Percentiles rank a stretch among this genome's conserved stretches.
Evolutionary conservation across 352 stramenopile genomes (phyloP).

Genomic region (Pythium scleroteichum): DNA sequence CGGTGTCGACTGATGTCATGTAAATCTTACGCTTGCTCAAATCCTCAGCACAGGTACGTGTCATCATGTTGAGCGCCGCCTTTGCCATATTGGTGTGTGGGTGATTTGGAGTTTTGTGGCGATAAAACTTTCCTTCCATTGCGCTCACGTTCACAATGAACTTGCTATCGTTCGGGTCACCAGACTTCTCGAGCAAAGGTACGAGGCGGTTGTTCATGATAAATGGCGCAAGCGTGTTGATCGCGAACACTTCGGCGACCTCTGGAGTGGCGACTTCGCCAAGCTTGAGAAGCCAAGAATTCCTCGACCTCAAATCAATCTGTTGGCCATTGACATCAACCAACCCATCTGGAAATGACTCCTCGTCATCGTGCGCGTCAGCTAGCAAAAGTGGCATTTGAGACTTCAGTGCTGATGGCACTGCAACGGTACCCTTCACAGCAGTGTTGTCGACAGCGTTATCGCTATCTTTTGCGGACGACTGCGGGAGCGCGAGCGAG

Average conservation of each 20-base stretch:
- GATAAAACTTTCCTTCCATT: conserved; percentile 99
- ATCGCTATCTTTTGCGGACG: conserved; percentile 15
- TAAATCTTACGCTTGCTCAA: conserved; percentile 94
- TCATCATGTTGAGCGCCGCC: conserved; percentile 98
- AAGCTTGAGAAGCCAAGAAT: conserved; percentile 96
- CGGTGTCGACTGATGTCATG: conserved; percentile 98
- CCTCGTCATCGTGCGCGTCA: conserved; percentile 56
- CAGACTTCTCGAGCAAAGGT: conserved; percentile 79
- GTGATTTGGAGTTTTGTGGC: conserved; percentile 97
- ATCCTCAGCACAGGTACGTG: conserved; percentile 94
- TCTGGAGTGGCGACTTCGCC: conserved; percentile 90
- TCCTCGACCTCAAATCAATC: conserved; percentile 93
- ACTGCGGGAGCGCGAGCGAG: conserved; percentile 50
- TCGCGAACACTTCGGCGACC: conserved; percentile 87
- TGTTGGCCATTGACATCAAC: conserved; percentile 97
- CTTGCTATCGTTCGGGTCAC: conserved; percentile 50
- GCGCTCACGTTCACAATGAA: conserved; percentile 98
- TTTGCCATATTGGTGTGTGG: conserved; percentile 99
- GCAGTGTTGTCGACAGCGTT: conserved; percentile 8
- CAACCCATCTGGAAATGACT: conserved; percentile 68
- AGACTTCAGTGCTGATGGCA: conserved; percentile 83
- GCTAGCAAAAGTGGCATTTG: conserved; percentile 77
- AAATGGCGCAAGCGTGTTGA: conserved; percentile 97
- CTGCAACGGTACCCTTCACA: conserved; percentile 21
- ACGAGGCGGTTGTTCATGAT: conserved; percentile 95